Base-by-base conservation (phyloP, 495 filamentous ascomycete species). In the Saxophila tyrrhenica region DNA sequence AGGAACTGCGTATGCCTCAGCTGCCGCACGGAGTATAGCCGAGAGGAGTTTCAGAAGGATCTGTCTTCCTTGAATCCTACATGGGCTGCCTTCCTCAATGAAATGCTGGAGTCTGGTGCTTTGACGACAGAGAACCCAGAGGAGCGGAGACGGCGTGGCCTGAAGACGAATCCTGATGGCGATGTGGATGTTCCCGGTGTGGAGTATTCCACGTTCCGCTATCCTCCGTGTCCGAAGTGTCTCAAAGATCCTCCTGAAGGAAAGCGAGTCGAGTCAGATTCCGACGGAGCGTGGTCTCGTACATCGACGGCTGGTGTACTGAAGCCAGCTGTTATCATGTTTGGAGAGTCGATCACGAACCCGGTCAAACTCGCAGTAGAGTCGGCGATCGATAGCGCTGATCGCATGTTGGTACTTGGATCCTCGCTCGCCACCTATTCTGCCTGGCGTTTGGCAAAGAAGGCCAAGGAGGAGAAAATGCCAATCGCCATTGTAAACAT, bases 321-420 rank as follows among this genome's bases (percentile, higher is more conserved):
- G 41, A 97, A 98, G 65, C 92, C 92, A 2, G 82, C 83, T 1
- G 91, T 98, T 0, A 80, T 85, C 49, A 94, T 98, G 87, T 98
- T 98, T 67, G 92, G 92, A 2, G 92, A 98, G 68, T 87, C 80
- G 50, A 92, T 96, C 25, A 70, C 76, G 2, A 63, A 65, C 1
- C 51, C 63, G 2, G 82, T 89, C 15, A 95, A 90, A 64, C 57
- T 63, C 1, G 81, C 79, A n/a, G 91, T 89, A 1, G 89, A 95
- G 62, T 72, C 79, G 17, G 84, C 82, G 8, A 79, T 98, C 39
- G 84, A 95, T 58, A 75, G 77, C 48, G 83, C 90, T 9, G 79
- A 78, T 16, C 73, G 78, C 25, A 66, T 98, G 21, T 73, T 98
- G 25, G 77, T 97, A 16, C 65, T 96, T 15, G 92, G 89, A 9